Conservation (phyloP, 1,284 basidiomycete genomes). For the Marasmius sp. region DNA sequence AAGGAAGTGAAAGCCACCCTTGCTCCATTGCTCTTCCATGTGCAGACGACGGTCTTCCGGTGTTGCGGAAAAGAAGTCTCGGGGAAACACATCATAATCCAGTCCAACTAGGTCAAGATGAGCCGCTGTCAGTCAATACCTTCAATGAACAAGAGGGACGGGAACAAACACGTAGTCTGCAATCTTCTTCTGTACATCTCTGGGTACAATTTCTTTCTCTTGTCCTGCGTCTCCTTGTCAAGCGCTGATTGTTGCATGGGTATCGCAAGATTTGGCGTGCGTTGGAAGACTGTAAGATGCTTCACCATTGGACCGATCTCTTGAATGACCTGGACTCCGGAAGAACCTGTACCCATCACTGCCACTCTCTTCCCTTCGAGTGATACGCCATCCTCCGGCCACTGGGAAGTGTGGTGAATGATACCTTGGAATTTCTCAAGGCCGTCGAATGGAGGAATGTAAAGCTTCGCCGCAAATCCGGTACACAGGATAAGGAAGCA, state of each 20-base stretch:
- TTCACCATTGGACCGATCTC: slow-evolving; percentile 14
- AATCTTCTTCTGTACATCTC: slow-evolving; percentile 15
- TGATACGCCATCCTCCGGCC: slow-evolving; percentile 22
- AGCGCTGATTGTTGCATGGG: slow-evolving; percentile 22
- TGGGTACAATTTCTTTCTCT: slow-evolving; percentile 19
- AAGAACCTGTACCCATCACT: slow-evolving; percentile 26
- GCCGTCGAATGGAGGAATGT: slow-evolving; percentile 18
- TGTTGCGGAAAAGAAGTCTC: slow-evolving; percentile 11
- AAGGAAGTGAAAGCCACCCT: slow-evolving; percentile 20
- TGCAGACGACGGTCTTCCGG: slow-evolving; percentile 19
- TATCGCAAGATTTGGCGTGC: slow-evolving; percentile 22
- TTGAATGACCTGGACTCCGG: too few relatives aligned
- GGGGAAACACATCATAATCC: slow-evolving; percentile 6
- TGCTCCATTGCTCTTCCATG: slow-evolving; percentile 21
- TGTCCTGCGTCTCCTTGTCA: slow-evolving; percentile 9
- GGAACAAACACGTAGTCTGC: slow-evolving; percentile 21
- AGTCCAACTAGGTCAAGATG: slow-evolving; percentile 16
- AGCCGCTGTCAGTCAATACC: too few relatives aligned
- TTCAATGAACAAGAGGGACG: not conserved
- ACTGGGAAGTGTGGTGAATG: slow-evolving; percentile 21
- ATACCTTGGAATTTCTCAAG: slow-evolving; percentile 23
- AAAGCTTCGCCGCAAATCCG: slow-evolving; percentile 21
- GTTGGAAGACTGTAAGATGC: slow-evolving; percentile 27
- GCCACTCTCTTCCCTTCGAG: slow-evolving; percentile 21
- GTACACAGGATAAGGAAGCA: slow-evolving; percentile 22